Percentiles rank a stretch among this genome's conserved stretches.
Evolutionary conservation across 441 rosid genomes (phyloP).

Genomic region (Adansonia madagascariensis): DNA sequence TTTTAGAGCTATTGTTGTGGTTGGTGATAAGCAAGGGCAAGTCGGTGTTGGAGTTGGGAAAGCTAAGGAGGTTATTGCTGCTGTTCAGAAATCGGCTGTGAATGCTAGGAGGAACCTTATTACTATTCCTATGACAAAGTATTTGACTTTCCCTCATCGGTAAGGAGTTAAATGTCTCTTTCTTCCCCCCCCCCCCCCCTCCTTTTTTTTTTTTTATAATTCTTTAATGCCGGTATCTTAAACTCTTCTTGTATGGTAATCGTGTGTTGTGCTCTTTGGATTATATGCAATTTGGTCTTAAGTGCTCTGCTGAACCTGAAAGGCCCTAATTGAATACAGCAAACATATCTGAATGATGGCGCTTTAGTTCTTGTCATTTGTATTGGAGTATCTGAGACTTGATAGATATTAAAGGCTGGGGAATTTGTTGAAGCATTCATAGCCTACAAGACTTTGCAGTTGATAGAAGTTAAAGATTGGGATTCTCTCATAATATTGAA

Average conservation of each 20-base stretch:
- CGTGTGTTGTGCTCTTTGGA: not conserved
- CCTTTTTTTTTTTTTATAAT: not conserved
- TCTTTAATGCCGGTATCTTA: not conserved
- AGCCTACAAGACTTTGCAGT: constrained; percentile 4
- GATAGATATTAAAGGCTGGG: not conserved
- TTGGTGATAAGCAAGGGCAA: constrained; percentile 79
- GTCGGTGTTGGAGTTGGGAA: constrained; percentile 95
- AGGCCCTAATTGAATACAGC: not conserved
- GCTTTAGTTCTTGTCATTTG: not conserved
- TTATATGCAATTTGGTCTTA: not conserved
- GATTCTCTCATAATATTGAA: not conserved
- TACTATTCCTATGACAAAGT: constrained; percentile 88
- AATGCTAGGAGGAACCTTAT: constrained; percentile 79
- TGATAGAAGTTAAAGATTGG: not conserved
- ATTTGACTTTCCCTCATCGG: constrained; percentile 90
- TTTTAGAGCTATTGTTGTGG: constrained; percentile 83
- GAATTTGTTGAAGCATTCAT: not conserved
- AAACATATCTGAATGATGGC: constrained; percentile 1
- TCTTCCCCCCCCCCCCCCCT: too few relatives aligned
- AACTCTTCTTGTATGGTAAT: not conserved
- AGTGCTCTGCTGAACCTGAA: not conserved
- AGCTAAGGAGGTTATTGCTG: constrained; percentile 82
- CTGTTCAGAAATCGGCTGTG: constrained; percentile 79
- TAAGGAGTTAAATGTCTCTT: constrained; percentile 23
- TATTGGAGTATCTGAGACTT: not conserved